Base-by-base conservation (phyloP, 2,329 filamentous ascomycete genomes). In the Fusarium begoniae region DNA sequence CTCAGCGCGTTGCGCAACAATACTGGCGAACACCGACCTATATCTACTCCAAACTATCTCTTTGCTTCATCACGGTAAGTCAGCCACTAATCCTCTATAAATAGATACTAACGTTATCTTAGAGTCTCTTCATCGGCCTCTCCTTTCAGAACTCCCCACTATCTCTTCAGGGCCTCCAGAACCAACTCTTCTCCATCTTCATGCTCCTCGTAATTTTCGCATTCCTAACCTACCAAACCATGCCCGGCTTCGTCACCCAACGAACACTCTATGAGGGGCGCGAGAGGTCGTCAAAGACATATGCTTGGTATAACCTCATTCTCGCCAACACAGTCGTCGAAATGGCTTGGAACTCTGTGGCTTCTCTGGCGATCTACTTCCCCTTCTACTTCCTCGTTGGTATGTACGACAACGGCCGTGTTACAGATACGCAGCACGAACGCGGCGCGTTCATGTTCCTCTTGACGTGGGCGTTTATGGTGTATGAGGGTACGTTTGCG, bases 1-100 rank as follows among this genome's bases (percentile, higher is more conserved):
- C 89, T 11, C 80, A 87, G 93, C 69, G 72, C 77, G 92, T 96
- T 20, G 96, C 96, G 84, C 89, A 95, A 80, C 94, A 97, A 80
- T 96, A 96, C 86, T 97, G 94, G 94, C 92, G 94, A 66, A 95
- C 91, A 0, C 95, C 95, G 0, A 89, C 91, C 5, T 97, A 97
- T 85, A 94, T 97, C 81, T 97, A 96, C 84, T 91, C 93, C 76
- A 97, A 97, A 85, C 79, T 77, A 4, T 84, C 87, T 1, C 90
- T 97, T 26, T 77, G 28, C 5, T 69, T 26, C 11, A 57, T 66
- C 5, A 66, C 63, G 4, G 75, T 38, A 64, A 61, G 75, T 32
- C 18, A 13, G 4, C 15, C 3, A 14, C 8, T 5, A 1, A 20
- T 2, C 40, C 2, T n/a, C n/a, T n/a, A n/a, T n/a, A n/a, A n/a